Evolutionary conservation across 495 filamentous ascomycete genomes (phyloP), one percentile per base, ranked within the genome.

Genomic region (Penicillium robsamsonii): DNA sequence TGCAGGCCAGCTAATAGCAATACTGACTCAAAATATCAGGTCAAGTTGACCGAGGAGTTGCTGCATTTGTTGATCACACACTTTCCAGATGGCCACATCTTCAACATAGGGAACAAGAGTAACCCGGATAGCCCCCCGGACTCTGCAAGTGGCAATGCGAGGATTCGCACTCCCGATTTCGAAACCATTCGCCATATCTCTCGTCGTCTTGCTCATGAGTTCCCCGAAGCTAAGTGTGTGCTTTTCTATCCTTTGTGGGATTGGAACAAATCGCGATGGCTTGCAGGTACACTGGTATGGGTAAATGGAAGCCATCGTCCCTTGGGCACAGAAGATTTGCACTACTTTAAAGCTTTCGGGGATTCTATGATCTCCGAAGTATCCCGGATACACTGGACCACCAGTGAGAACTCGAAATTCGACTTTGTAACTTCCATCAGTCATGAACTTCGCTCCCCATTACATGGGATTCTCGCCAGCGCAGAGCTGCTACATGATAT

Each of bases 381-480:
- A 2, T 75, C 79, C 1, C 79, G 81, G 27, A 60, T 86, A 8
- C 70, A 81, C 46, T 77, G 74, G 50, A 71, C 64, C 15, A 63
- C 58, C 18, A 75, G 72, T 10, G 79, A 84, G 52, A 74, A 72
- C 47, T 78, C 80, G 25, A 91, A 92, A 60, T 80, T 83, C 2
- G 86, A 87, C 55, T 85, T 91, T 53, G 83, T 92, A 31, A 84
- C 84, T 0, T 87, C 83, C 12, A 80, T 92, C 25, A 88, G 83
- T 25, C 88, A 92, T 63, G 88, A 92, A 58, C 74, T 91, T 18
- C 79, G 88, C 0, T 87, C 81, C 0, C 88, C 88, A 0, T 66
- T 92, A 17, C 86, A 90, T 57, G 87, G 87, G 4, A 85, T 89
- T 41, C 64, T 89, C 2, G 83, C 82, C 0, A 83, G 79, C 57